phyloP scores from a whole-genome alignment of 2,329 filamentous ascomycete genomes.

The Alternaria sp. region DNA sequence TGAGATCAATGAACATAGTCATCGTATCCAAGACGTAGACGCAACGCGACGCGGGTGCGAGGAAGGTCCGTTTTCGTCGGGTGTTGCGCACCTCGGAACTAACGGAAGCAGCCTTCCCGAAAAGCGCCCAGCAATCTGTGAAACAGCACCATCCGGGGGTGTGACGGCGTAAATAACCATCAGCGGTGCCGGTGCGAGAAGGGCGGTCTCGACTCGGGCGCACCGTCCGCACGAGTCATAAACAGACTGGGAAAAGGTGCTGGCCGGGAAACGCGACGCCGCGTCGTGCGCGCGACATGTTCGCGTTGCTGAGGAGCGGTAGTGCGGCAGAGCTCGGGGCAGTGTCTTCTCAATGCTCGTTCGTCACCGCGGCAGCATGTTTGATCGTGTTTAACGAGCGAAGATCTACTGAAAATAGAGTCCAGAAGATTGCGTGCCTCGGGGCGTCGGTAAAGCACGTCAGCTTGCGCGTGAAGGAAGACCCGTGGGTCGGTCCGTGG shows the following conservation, averaged over 20 bases:
- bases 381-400: not conserved
- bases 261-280: not conserved
- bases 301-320: constrained; percentile 14
- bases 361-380: not conserved
- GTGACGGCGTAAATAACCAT: not conserved
- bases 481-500: not conserved
- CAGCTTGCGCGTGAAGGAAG: not conserved
- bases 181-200: not conserved
- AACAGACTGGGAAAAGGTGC: not conserved
- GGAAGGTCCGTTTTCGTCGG: not conserved
- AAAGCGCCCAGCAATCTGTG: not conserved
- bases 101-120: not conserved
- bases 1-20: not conserved
- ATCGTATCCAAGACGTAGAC: not conserved
- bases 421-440: not conserved
- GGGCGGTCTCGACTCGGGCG: not conserved
- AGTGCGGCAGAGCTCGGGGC: constrained; percentile 6
- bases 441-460: not conserved
- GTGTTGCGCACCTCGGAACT: not conserved
- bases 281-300: constrained; percentile 5
- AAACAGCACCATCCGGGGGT: not conserved
- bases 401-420: not conserved
- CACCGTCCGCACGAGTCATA: not conserved
- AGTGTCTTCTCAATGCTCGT: not conserved
- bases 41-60: not conserved